Conservation (phyloP, 1,139 yeast genomes). For the Eremothecium sinecaudum region DNA sequence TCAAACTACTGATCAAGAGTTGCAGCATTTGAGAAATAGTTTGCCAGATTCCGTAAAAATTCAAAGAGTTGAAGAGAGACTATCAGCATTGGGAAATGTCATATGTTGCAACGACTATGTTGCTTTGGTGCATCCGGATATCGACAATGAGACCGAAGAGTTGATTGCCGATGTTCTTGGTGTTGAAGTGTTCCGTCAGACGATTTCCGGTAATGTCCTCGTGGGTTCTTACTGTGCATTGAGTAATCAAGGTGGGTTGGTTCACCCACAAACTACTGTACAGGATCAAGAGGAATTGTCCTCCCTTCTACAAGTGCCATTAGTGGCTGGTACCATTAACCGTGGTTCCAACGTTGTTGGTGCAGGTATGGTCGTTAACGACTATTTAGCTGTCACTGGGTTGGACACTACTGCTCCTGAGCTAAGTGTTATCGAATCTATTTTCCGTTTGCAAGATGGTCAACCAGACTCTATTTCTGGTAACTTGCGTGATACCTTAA, state of each 20-base stretch:
- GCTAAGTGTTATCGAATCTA: slow-evolving; percentile 90
- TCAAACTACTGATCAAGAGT: slow-evolving; percentile 98
- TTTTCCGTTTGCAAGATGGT: slow-evolving; percentile 84
- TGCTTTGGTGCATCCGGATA: slow-evolving; percentile 97
- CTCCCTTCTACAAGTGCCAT: slow-evolving; percentile 89
- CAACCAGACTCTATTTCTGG: slow-evolving; percentile 79
- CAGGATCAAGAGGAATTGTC: slow-evolving; percentile 98
- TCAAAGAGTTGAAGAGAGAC: slow-evolving; percentile 95
- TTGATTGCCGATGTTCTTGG: slow-evolving; percentile 97
- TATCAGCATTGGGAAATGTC: slow-evolving; percentile 94
- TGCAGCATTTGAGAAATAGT: slow-evolving; percentile 93
- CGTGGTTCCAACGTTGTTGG: slow-evolving; percentile 97
- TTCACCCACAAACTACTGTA: slow-evolving; percentile 93
- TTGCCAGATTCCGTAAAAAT: slow-evolving; percentile 94
- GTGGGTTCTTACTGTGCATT: slow-evolving; percentile 95
- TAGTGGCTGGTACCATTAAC: slow-evolving; percentile 97
- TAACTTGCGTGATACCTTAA: slow-evolving; percentile 79
- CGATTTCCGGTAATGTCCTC: slow-evolving; percentile 94
- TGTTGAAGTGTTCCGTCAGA: slow-evolving; percentile 97
- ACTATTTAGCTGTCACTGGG: slow-evolving; percentile 96
- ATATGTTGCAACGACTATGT: slow-evolving; percentile 98
- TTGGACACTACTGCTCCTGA: slow-evolving; percentile 98
- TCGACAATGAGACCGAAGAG: slow-evolving; percentile 98
- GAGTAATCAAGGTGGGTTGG: slow-evolving; percentile 96
- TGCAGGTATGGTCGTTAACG: slow-evolving; percentile 97